These are phyloP conservation scores for Starmerella powellii DNA, from an alignment of 805 yeast genomes.

Conservation along the genomic window DNA sequence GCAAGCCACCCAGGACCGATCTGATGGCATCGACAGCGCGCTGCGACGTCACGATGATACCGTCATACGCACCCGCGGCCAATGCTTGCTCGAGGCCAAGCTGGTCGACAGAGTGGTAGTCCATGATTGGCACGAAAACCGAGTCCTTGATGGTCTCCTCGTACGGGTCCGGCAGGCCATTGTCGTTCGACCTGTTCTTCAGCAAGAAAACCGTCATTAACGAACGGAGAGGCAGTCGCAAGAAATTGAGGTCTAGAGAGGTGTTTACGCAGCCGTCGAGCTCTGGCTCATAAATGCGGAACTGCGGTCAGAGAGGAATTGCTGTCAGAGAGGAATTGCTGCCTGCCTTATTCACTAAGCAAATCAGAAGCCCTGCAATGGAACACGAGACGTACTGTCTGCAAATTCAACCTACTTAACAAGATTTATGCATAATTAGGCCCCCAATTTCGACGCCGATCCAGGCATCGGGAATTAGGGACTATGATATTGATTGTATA, in stretches of 20 bases:
- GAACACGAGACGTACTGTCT: too few relatives aligned
- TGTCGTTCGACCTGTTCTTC: constrained; percentile 49
- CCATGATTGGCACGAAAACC: constrained; percentile 59
- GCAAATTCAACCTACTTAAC: too few relatives aligned
- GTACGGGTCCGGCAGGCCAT: constrained; percentile 48
- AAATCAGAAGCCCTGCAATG: too few relatives aligned
- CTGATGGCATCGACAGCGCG: constrained; percentile 76
- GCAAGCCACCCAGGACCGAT: constrained; percentile 26
- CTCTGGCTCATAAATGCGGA: too few relatives aligned
- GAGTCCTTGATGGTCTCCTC: constrained; percentile 36
- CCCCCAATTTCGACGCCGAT: too few relatives aligned
- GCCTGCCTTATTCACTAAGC: background rate
- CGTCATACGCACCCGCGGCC: constrained; percentile 28
- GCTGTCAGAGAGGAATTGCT: too few relatives aligned
- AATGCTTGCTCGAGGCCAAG: constrained; percentile 37
- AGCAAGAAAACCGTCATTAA: constrained; percentile 33
- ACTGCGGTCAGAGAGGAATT: background rate
- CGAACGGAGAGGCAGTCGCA: background rate
- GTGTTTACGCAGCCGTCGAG: too few relatives aligned
- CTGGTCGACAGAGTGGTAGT: constrained; percentile 47
- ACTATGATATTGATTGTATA: too few relatives aligned
- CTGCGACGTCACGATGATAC: constrained; percentile 75
- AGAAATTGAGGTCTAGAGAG: too few relatives aligned
- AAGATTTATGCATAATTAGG: too few relatives aligned
- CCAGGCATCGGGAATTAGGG: too few relatives aligned